Base-by-base conservation (phyloP, 2,329 filamentous ascomycete species). In the Neonectria punicea region DNA sequence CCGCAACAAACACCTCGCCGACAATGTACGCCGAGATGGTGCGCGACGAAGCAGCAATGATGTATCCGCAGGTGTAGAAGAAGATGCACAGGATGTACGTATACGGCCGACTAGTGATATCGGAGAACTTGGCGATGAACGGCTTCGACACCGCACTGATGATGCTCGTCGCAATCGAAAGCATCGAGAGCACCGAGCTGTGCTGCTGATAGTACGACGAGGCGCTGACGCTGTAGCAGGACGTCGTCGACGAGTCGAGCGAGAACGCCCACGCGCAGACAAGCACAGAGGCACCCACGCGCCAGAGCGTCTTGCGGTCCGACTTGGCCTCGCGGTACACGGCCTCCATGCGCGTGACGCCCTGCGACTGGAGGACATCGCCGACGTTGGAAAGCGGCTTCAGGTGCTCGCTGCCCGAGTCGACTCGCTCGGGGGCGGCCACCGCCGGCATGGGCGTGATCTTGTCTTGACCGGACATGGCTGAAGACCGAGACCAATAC, bases 101-200 rank as follows among this genome's bases (percentile, higher is more conserved):
- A 73, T 89, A 85, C n/a, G 87, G 85, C 28, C 88, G 84, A 28
- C 87, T 87, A 58, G 89, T 88, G 8, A 89, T 86, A 70, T 89
- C 86, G 7, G 87, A 86, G 41, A 89, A 78, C 75, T 89, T 89
- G 57, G 86, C 86, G 75, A 89, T 85, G 10, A 86, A 87, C 16
- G 87, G 87, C 71, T 89, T 89, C 62, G 85, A 82, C 16, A 88
- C 83, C 4, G 87, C 22, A 4, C 22, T 22, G 2, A 22, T 22
- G 22, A 22, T 22, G 22, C 22, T 22, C 22, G 22, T 22, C 22
- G 22, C 22, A 22, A 22, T 22, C 22, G 22, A 22, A 22, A 22
- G 22, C 22, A 4, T 22, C 22, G 2, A 3, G 22, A 22, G 3
- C 22, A 22, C 22, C 22, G 22, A 22, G 49, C 70, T 74, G 61